phyloP scores from a whole-genome alignment of 2,329 filamentous ascomycete species.

The Alternaria longipes region DNA sequence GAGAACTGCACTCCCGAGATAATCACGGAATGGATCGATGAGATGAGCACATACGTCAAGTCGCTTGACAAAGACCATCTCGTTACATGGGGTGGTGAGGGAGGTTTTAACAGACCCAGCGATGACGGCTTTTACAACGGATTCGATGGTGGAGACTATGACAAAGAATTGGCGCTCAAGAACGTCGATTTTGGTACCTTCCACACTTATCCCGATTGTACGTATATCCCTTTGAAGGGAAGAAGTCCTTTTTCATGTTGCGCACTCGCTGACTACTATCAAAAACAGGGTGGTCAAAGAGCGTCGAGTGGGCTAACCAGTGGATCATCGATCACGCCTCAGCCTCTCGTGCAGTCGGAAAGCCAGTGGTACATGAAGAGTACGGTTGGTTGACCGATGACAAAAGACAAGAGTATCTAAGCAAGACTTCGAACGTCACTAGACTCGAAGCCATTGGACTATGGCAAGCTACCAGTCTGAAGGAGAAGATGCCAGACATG shows the following conservation, averaged over 20 bases:
- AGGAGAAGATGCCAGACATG: constrained; percentile 62
- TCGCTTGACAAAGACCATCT: constrained; percentile 62
- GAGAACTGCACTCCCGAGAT: constrained; percentile 50
- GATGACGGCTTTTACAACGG: constrained; percentile 52
- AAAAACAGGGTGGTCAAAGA: constrained; percentile 43
- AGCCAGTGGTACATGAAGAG: constrained; percentile 66
- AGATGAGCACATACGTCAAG: constrained; percentile 66
- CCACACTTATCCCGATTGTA: constrained; percentile 65
- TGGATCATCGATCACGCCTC: constrained; percentile 65
- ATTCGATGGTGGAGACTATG: constrained; percentile 63
- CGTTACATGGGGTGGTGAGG: constrained; percentile 64
- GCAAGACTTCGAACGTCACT: constrained; percentile 55
- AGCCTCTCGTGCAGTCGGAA: constrained; percentile 54
- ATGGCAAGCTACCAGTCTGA: constrained; percentile 61
- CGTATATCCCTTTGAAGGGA: not conserved
- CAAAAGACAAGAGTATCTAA: constrained; percentile 58
- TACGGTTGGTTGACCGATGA: constrained; percentile 64
- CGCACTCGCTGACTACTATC: not conserved
- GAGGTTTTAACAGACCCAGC: constrained; percentile 44
- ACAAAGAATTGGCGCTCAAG: constrained; percentile 58
- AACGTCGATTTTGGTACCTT: constrained; percentile 65
- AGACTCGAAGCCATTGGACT: constrained; percentile 57
- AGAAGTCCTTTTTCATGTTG: not conserved
- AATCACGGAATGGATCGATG: constrained; percentile 61
- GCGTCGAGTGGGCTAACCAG: constrained; percentile 61